Base-by-base conservation (phyloP, 163 green algal species). In the Picocystis sp. region DNA sequence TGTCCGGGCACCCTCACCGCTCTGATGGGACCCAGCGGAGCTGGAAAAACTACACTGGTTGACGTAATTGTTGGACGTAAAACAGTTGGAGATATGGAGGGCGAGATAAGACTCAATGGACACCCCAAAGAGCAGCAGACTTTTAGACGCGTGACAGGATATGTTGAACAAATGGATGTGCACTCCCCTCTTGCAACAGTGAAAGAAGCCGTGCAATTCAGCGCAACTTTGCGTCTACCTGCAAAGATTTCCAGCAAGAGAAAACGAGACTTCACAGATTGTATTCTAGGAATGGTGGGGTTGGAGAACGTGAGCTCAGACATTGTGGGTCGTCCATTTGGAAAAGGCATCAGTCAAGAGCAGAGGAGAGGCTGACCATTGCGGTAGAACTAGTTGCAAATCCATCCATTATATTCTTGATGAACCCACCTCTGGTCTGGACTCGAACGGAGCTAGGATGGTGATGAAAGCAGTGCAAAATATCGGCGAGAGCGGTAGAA, bases 281-380 rank as follows among this genome's bases (percentile, higher is more conserved):
- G 8, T 23, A 19, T 19, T 19, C 17, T 19, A 19, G 17, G 17
- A 19, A 19, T 19, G 17, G 17, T 19, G 17, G 17, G 17, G 17
- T 19, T 19, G 17, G 17, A 19, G 17, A 19, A 19, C 17, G 17
- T 19, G 17, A 19, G 17, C 17, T 19, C 17, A 19, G 17, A 19
- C 17, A 19, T 19, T 19, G 17, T 19, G 17, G 17, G 17, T 19
- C 17, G 17, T 19, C 17, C 17, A 19, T 19, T 19, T 19, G 17
- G 17, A 19, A 19, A n/a, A 19, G 17, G 17, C 17, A 19, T 19
- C 17, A 19, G 17, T 19, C 17, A 19, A 19, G 75, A 82, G 63
- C 54, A 71, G 64, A 61, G 76, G 46, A 87, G 66, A 64, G 79
- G 9, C 65, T 87, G 11, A 78, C 76, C 15, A 84, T 89, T 25